phyloP scores from a whole-genome alignment of 2,329 filamentous ascomycete genomes.

The Clonostachys rosea region DNA sequence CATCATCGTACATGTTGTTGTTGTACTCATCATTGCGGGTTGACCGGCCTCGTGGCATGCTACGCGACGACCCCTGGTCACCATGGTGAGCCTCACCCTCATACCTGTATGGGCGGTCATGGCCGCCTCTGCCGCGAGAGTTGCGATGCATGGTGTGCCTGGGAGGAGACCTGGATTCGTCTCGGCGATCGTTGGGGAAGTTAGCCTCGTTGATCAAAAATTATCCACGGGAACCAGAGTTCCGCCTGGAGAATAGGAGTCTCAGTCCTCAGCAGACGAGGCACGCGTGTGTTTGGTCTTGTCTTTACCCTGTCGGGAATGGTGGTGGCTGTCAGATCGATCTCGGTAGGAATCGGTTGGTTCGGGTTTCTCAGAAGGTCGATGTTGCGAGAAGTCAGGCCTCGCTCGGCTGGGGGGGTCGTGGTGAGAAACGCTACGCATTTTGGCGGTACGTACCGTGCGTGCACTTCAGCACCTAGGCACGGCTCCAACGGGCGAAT shows the following conservation, averaged over 20 bases:
- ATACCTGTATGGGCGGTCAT: constrained; percentile 11
- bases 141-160: constrained; percentile 30
- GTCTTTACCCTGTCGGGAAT: constrained; percentile 43
- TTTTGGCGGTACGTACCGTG: too few relatives aligned
- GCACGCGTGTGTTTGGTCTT: too few relatives aligned
- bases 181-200: constrained; percentile 37
- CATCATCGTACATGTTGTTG: constrained; percentile 31
- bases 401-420: too few relatives aligned
- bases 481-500: too few relatives aligned
- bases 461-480: too few relatives aligned
- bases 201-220: constrained; percentile 24
- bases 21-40: constrained; percentile 17
- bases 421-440: too few relatives aligned
- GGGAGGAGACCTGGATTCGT: constrained; percentile 36
- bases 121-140: constrained; percentile 14
- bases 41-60: constrained; percentile 5
- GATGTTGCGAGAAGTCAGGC: too few relatives aligned
- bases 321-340: constrained; percentile 18
- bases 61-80: constrained; percentile 8
- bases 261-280: too few relatives aligned
- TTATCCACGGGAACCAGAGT: too few relatives aligned
- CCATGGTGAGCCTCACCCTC: constrained; percentile 14
- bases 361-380: too few relatives aligned
- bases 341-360: constrained; percentile 6
- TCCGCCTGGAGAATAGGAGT: too few relatives aligned